Percentiles rank a stretch among this genome's conserved stretches.
phyloP scores from a whole-genome alignment of 2,329 filamentous ascomycete species.

The Sporothrix protearum region DNA sequence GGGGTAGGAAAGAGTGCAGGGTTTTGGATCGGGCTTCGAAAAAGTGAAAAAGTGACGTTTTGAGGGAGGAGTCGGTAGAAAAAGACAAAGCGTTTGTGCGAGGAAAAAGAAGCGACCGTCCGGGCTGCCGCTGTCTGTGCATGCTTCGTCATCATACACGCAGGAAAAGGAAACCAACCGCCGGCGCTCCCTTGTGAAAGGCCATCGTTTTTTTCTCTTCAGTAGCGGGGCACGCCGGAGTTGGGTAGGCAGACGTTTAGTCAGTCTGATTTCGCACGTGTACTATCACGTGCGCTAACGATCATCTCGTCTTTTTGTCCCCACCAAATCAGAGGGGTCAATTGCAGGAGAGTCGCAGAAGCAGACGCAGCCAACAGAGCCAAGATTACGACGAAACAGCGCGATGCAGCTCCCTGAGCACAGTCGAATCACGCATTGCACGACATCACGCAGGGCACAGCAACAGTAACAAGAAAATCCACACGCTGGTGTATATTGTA shows the following conservation, averaged over 20 bases:
- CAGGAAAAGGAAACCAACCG: conserved; percentile 14
- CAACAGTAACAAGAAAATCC: conserved; percentile 10
- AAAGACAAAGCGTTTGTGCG: background rate
- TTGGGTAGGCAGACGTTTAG: background rate
- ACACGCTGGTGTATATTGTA: conserved; percentile 22
- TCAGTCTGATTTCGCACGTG: conserved; percentile 6
- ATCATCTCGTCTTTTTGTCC: background rate
- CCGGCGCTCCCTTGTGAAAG: conserved; percentile 12
- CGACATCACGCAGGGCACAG: background rate
- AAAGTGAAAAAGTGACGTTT: conserved; percentile 8
- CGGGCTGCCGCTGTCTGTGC: background rate
- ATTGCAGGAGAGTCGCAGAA: background rate
- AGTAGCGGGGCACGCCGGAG: conserved; percentile 17
- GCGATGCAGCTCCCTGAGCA: background rate
- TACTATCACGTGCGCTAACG: background rate
- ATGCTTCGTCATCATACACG: conserved; percentile 25
- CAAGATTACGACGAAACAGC: no score
- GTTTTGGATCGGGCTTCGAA: conserved; percentile 3
- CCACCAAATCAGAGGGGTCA: background rate
- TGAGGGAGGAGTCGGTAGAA: background rate
- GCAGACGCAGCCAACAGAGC: background rate
- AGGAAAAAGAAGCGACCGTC: background rate
- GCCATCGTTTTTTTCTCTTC: conserved; percentile 8
- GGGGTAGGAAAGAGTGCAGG: background rate
- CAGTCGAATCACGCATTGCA: background rate